phyloP scores from a whole-genome alignment of 1,139 yeast genomes.

The Magnusiomyces paraingens region DNA sequence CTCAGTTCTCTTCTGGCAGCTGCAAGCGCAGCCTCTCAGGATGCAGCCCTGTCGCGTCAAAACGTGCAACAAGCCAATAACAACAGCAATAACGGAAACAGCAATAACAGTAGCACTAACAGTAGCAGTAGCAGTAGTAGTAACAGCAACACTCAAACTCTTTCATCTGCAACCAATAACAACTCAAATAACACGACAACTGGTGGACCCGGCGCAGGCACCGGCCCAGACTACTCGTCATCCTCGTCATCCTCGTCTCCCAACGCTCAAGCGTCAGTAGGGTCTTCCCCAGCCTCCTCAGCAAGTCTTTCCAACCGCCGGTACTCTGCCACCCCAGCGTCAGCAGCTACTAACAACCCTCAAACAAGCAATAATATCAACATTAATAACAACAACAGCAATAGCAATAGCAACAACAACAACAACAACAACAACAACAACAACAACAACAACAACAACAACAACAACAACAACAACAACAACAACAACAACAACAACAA shows the following conservation, averaged over 20 bases:
- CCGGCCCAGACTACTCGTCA: conserved; percentile 8
- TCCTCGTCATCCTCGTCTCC: conserved; percentile 12
- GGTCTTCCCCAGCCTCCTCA: not conserved
- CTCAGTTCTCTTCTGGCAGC: no score
- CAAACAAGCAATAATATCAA: not conserved
- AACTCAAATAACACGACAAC: no score
- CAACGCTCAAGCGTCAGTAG: not conserved
- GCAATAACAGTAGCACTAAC: no score
- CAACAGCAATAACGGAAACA: no score
- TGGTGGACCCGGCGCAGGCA: no score
- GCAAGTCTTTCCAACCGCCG: not conserved
- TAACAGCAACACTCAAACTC: no score
- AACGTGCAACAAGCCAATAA: no score
- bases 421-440: not conserved
- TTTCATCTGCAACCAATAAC: no score
- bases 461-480: not conserved
- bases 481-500: not conserved
- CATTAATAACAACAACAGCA: not conserved
- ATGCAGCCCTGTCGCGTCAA: no score
- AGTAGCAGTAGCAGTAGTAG: no score
- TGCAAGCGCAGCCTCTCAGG: no score
- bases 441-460: not conserved
- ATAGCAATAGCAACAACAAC: not conserved
- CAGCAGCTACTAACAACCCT: not conserved
- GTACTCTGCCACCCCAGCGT: not conserved